Evolutionary conservation across 2,329 filamentous ascomycete species (phyloP), one percentile per base, ranked within the genome.

Genomic region (Nemania sp.): DNA sequence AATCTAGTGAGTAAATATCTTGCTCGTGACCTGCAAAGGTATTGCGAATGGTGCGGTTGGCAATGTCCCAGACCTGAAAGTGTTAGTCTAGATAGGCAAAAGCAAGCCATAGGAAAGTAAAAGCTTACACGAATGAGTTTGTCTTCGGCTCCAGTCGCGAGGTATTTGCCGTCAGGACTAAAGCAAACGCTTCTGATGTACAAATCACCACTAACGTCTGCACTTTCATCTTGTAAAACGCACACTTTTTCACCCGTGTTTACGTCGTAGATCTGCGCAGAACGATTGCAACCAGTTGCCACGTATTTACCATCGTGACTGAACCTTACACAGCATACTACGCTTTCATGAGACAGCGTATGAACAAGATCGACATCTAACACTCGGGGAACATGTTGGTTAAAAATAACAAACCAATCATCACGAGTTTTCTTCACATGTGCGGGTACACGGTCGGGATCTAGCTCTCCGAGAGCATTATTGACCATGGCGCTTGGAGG

Each of bases 141-240:
- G 82, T 99, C 96, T 80, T 99, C 96, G 1, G 96, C 96, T 78
- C 96, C 96, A 18, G 96, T 99, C 4, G 96, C 96, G 38, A 99
- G 88, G 75, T 93, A 97, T 77, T 92, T 92, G 69, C 96, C 95
- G 79, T 98, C 94, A 13, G 96, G 96, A 78, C 95, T 98, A 86
- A 99, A 99, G 86, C 96, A 99, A 62, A 99, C 96, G 76, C 95
- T 98, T 75, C 96, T 87, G 75, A 99, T 99, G 81, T 98, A 99
- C 35, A 99, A 85, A 81, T 99, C 96, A 29, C 95, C 94, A 62
- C 92, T 91, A 74, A 94, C 90, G 73, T 97, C 93, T 53, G 94
- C 93, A 53, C 87, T 91, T 74, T 95, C 92, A 75, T 99, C 96
- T 80, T 97, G 93, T 38, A 98, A 85, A 67, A 96, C 91, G 73